Evolutionary conservation across 495 filamentous ascomycete species (phyloP).

Genomic region (Aspergillus carlsbadensis): DNA sequence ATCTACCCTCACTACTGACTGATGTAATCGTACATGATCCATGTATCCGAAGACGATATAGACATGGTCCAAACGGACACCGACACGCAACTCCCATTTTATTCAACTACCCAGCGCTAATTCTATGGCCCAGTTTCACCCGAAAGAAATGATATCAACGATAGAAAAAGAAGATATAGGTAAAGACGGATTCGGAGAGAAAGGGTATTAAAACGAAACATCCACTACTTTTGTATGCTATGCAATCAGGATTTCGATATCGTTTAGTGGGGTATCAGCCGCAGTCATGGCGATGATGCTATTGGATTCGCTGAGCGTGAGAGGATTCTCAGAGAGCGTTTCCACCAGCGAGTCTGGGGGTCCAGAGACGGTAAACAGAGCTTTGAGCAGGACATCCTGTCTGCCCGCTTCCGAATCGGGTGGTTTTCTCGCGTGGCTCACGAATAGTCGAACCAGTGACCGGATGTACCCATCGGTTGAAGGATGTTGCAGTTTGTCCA

Average conservation of each 20-base stretch:
- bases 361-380: conserved; percentile 42
- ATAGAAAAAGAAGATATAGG: neutral
- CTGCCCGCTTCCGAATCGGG: conserved; percentile 16
- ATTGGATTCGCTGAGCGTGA: conserved; percentile 32
- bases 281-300: conserved; percentile 18
- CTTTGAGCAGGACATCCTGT: conserved; percentile 41
- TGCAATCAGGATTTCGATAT: conserved; percentile 38
- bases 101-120: too few species aligned
- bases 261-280: conserved; percentile 28
- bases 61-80: too few species aligned
- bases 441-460: conserved; percentile 35
- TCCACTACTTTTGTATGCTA: conserved; percentile 34
- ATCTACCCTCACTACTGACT: too few species aligned
- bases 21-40: too few species aligned
- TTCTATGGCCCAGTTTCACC: neutral
- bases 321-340: conserved; percentile 39
- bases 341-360: conserved; percentile 37
- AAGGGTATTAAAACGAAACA: neutral
- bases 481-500: conserved; percentile 38
- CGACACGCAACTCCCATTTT: too few species aligned
- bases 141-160: neutral
- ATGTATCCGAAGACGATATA: too few species aligned
- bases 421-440: conserved; percentile 39
- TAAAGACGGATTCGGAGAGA: neutral
- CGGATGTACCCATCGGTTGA: conserved; percentile 38